Base-by-base conservation (phyloP, 2,329 filamentous ascomycete species). In the Ophiostoma quercus region DNA sequence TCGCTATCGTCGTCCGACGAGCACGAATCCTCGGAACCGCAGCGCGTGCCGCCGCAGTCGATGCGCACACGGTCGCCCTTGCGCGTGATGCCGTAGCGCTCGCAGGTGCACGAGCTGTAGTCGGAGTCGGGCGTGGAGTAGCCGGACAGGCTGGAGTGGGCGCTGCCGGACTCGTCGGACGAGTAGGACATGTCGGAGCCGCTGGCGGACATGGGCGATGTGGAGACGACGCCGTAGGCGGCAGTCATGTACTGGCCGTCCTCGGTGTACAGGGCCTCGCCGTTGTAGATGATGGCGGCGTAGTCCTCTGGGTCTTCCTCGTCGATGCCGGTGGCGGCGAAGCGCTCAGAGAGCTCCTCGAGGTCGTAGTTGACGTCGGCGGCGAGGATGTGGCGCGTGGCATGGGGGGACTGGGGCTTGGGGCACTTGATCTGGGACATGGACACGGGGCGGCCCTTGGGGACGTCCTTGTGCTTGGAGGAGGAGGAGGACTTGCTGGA, bases 81-180 rank as follows among this genome's bases (percentile, higher is more conserved):
- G 82, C 93, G 91, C 74, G 94, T 97, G 84, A 98, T 96, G 76
- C 94, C 94, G 84, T 95, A 97, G 82, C 94, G 92, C 81, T 97
- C 92, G 83, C 94, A 98, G 74, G 90, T 93, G 88, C 95, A 98
- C 79, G 85, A 86, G 77, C 86, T 89, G 81, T 88, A 88, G 77
- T 90, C 91, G 68, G 90, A 92, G 80, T 85, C 85, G 73, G 90
- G 90, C 72, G 89, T 91, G 84, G 92, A 92, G 80, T 92, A 94
- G 75, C 89, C 90, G 69, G 90, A 89, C 75, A 90, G 84, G 72
- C 88, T 90, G 51, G 88, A 94, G 81, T 83, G 90, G 76, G 90
- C 88, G n/a, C 71, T 66, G 22, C 67, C 41, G 72, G 88, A 91
- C 81, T 87, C 90, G 84, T 90, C 90, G 76, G 89, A 92, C 81